Percentiles rank a stretch among this genome's conserved stretches.
phyloP scores from a whole-genome alignment of 2,329 filamentous ascomycete genomes.

The Botryosphaeria dothidea region DNA sequence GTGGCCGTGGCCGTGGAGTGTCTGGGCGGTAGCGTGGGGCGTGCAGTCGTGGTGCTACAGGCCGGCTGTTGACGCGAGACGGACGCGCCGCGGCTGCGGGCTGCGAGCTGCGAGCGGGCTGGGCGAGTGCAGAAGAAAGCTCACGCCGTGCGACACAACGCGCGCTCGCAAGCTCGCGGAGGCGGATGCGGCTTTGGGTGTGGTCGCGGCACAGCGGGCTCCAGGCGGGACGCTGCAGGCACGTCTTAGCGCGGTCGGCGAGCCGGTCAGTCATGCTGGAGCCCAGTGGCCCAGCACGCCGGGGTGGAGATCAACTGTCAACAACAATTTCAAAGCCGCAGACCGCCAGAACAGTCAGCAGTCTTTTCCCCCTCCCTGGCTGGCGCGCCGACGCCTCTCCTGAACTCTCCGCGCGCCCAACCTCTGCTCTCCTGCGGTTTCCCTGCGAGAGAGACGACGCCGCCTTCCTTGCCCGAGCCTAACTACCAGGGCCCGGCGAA shows the following conservation, averaged over 20 bases:
- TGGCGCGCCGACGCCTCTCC: conserved; percentile 16
- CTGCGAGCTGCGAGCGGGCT: neutral
- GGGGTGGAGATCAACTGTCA: conserved; percentile 17
- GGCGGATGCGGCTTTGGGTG: conserved; percentile 6
- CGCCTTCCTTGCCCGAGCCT: conserved; percentile 6
- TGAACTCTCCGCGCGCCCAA: conserved; percentile 1
- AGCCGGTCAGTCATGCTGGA: conserved; percentile 10
- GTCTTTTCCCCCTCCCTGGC: conserved; percentile 19
- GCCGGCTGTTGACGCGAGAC: neutral
- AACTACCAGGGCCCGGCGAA: conserved; percentile 12
- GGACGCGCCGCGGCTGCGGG: neutral
- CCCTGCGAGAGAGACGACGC: neutral
- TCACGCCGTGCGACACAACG: neutral
- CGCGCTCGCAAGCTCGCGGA: conserved; percentile 5
- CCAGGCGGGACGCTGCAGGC: conserved; percentile 1
- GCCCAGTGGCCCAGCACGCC: conserved; percentile 8
- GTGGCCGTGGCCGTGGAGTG: neutral
- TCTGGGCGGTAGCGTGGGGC: neutral
- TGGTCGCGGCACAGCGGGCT: no score
- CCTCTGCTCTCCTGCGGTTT: neutral
- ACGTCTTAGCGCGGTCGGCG: conserved; percentile 4
- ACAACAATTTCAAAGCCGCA: conserved; percentile 19
- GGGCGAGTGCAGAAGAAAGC: neutral
- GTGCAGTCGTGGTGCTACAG: neutral
- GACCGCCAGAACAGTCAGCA: conserved; percentile 18